These are phyloP conservation scores for Haplosporangium sp. DNA, from an alignment of 371 early-diverging fungal genomes.

Conservation along the genomic window DNA sequence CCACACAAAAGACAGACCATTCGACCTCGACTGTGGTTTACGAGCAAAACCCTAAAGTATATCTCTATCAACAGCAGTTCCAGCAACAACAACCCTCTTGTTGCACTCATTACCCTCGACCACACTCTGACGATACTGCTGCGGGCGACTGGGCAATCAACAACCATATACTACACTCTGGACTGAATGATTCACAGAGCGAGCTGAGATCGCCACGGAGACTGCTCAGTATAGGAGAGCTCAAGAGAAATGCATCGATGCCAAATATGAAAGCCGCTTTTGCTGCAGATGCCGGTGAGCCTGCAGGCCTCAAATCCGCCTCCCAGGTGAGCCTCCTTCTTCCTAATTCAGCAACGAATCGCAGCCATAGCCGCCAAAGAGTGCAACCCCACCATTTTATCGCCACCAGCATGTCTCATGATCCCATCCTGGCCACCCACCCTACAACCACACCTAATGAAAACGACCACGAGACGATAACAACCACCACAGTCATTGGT, in stretches of 20 bases:
- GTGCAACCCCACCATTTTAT: constrained; percentile 26
- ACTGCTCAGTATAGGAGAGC: background rate
- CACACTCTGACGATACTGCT: constrained; percentile 8
- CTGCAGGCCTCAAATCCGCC: background rate
- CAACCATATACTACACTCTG: constrained; percentile 18
- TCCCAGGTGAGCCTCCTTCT: constrained; percentile 14
- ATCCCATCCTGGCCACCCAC: background rate
- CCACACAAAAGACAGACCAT: constrained; percentile 1
- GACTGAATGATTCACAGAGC: constrained; percentile 1
- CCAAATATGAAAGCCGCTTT: constrained; percentile 6
- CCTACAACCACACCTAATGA: background rate
- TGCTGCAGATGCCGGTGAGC: background rate
- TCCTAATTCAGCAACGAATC: constrained; percentile 6
- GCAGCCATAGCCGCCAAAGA: constrained; percentile 21
- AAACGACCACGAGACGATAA: too few species aligned
- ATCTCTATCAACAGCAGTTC: constrained; percentile 33
- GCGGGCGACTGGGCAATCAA: constrained; percentile 27
- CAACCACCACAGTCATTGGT: background rate
- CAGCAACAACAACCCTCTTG: constrained; percentile 7
- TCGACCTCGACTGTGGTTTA: constrained; percentile 8
- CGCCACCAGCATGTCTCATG: constrained; percentile 2
- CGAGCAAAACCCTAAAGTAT: constrained; percentile 44
- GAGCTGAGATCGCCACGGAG: background rate
- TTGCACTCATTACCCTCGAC: constrained; percentile 2
- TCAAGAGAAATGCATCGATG: constrained; percentile 7